Base-by-base conservation (phyloP, 2,329 filamentous ascomycete species). In the Fusarium goolgardi region DNA sequence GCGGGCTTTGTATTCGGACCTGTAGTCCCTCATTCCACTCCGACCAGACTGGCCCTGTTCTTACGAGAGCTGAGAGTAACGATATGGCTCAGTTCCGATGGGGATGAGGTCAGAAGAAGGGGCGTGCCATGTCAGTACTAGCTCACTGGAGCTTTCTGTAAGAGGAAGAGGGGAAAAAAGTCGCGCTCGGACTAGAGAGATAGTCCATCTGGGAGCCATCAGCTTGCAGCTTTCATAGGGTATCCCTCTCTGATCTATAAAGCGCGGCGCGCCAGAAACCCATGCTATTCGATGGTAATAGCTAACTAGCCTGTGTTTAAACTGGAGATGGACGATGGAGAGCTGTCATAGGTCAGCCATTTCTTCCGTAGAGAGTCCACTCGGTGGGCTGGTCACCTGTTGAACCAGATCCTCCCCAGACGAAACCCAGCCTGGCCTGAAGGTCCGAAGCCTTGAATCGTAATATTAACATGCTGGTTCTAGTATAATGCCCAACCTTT, bases 391-490 rank as follows among this genome's bases (percentile, higher is more conserved):
- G 69, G 71, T 73, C 70, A 73, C 67, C 70, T 71, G 71, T 70
- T 73, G 62, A 65, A 50, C 63, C 65, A 71, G 69, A 73, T 73
- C 64, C 71, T 69, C 71, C 71, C 71, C 69, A 70, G 67, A 71
- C 69, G 54, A 71, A 69, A 65, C 62, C 55, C 57, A 49, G 55
- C 59, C 60, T 61, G 61, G 51, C 34, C 44, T 58, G 31, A 23
- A 32, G 64, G 51, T 55, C 59, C 59, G 56, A 52, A 55, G 59
- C 55, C 63, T 49, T 40, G 41, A 71, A 51, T 47, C 35, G 55
- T 54, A 59, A 71, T 69, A 66, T 69, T 49, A 65, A 69, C 41
- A 63, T 69, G 65, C 65, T 55, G 52, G 47, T 44, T 58, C 32
- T 52, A 50, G 52, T 66, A 67, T 62, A 60, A 65, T 63, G 44